Evolutionary conservation across 257 asterid genomes (phyloP).

Genomic region (Echium plantagineum): DNA sequence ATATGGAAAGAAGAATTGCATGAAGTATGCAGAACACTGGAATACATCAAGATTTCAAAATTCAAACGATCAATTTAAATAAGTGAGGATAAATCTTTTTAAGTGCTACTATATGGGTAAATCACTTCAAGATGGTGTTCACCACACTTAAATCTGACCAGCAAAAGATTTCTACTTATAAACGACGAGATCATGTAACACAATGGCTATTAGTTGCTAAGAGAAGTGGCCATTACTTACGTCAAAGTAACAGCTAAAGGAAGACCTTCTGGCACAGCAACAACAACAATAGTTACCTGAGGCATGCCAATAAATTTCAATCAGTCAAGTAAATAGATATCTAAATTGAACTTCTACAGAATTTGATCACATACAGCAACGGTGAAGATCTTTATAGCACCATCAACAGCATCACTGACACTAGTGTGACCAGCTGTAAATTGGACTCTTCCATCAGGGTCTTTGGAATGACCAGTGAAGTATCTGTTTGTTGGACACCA

Average conservation of each 20-base stretch:
- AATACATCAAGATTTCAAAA: no score
- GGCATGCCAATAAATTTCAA: not conserved
- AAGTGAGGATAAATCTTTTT: no score
- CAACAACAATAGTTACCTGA: conserved; percentile 91
- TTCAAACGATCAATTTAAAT: no score
- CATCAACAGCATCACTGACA: conserved; percentile 61
- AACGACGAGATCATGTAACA: no score
- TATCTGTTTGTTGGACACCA: conserved; percentile 33
- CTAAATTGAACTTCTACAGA: not conserved
- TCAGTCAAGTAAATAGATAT: not conserved
- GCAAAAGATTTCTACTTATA: no score
- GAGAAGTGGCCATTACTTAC: conserved; percentile 33
- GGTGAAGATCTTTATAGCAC: conserved; percentile 71
- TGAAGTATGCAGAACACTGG: no score
- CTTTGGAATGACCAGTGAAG: conserved; percentile 66
- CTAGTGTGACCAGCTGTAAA: conserved; percentile 57
- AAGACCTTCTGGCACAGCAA: conserved; percentile 96
- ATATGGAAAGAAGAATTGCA: no score
- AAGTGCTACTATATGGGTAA: no score
- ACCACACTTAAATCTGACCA: no score
- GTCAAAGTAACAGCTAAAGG: conserved; percentile 95
- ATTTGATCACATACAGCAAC: conserved; percentile 63
- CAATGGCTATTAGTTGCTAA: not conserved
- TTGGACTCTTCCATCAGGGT: conserved; percentile 46
- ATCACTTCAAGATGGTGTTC: no score